Evolutionary conservation across 352 stramenopile species (phyloP).

Genomic region (Vaucheria bursata): DNA sequence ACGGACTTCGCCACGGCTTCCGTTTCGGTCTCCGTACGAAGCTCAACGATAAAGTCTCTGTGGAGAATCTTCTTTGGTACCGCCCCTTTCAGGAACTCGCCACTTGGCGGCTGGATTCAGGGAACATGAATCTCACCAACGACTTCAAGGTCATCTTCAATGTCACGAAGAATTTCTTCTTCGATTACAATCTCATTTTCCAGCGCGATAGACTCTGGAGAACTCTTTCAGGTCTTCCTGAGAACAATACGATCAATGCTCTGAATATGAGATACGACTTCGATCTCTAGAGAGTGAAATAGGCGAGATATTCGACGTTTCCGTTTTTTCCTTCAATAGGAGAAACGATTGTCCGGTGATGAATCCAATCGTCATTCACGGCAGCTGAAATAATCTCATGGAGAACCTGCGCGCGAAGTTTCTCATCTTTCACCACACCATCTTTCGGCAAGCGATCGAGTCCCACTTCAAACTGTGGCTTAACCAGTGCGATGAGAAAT

Average conservation of each 20-base stretch:
- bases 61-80: neutral
- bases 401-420: too few relatives aligned
- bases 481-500: too few relatives aligned
- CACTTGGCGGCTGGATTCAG: neutral
- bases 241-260: neutral
- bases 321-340: too few relatives aligned
- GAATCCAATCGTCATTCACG: too few relatives aligned
- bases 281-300: neutral
- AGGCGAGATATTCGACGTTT: too few relatives aligned
- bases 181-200: neutral
- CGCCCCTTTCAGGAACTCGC: neutral
- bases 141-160: neutral
- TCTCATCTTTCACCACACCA: too few relatives aligned
- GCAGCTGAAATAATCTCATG: too few relatives aligned
- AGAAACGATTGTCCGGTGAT: too few relatives aligned
- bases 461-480: too few relatives aligned
- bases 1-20: neutral
- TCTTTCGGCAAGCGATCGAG: too few relatives aligned
- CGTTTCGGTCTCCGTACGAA: neutral
- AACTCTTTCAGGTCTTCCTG: neutral
- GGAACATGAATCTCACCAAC: neutral
- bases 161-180: neutral
- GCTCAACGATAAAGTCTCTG: neutral
- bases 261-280: neutral
- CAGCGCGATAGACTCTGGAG: neutral